A percentile compares a stretch with the other conserved stretches of the same genome.
phyloP scores from a whole-genome alignment of 1,139 yeast species.

The Tardiomyces blankii region DNA sequence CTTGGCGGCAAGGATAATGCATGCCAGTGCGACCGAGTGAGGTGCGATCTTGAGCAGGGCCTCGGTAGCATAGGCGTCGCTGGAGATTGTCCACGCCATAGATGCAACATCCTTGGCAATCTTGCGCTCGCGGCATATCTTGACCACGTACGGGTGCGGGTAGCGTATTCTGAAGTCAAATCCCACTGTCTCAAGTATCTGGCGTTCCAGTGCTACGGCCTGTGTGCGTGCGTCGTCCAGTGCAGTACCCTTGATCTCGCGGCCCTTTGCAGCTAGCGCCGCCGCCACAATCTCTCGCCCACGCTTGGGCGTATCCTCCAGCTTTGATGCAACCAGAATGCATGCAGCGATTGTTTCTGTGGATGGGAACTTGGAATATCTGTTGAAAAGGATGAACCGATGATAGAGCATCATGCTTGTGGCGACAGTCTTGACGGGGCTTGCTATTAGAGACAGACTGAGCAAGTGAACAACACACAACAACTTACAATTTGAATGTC shows the following conservation, averaged over 20 bases:
- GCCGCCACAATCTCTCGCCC: constrained; percentile 43
- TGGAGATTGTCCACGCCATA: constrained; percentile 63
- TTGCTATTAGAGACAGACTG: too few relatives aligned
- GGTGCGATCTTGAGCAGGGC: constrained; percentile 64
- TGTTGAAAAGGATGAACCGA: constrained; percentile 8
- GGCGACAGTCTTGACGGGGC: constrained; percentile 53
- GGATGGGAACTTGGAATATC: constrained; percentile 2
- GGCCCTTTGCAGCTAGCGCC: constrained; percentile 6
- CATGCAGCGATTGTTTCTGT: constrained; percentile 57
- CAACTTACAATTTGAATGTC: constrained; percentile 1
- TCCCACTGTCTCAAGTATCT: constrained; percentile 59
- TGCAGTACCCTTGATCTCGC: constrained; percentile 1
- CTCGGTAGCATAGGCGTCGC: constrained; percentile 67
- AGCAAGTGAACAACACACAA: too few relatives aligned
- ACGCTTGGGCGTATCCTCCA: constrained; percentile 83
- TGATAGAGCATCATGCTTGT: constrained; percentile 66
- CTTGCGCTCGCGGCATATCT: constrained; percentile 47
- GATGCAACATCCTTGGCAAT: constrained; percentile 22
- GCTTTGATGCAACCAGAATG: constrained; percentile 69
- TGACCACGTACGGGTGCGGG: constrained; percentile 60
- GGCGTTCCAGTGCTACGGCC: constrained; percentile 40
- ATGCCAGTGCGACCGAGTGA: constrained; percentile 69
- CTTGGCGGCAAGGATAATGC: constrained; percentile 40
- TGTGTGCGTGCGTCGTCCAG: constrained; percentile 2
- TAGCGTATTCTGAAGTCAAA: constrained; percentile 62